Base-by-base conservation (phyloP, 2,329 filamentous ascomycete species). In the Aspergillus bombycis region DNA sequence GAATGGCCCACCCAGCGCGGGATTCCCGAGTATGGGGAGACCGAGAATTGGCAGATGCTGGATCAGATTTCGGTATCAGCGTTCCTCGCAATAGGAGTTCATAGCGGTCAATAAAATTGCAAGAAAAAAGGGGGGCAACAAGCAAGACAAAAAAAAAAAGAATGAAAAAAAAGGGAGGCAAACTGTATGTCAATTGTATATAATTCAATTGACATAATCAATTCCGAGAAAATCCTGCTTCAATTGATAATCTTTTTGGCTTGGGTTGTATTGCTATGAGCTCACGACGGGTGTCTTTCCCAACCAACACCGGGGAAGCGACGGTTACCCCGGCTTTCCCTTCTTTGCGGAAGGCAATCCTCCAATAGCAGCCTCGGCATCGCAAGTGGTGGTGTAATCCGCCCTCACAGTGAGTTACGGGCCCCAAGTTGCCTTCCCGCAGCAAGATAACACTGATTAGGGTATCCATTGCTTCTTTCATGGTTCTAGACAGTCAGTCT, bases 11-110 rank as follows among this genome's bases (percentile, higher is more conserved):
- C 67, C 26, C 26, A 50, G 57, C 60, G 57, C 63, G 68, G 68
- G 63, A 68, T 68, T 58, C 56, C 66, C 68, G 62, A 65, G 63
- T 66, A 64, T 61, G 66, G 68, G 65, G 65, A 53, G 65, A 28
- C 67, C 67, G 66, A 68, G 57, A 55, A 36, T 23, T 55, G 32
- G 52, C 32, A 55, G 34, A 50, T 54, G 58, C 52, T 63, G 64
- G 64, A 50, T 62, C 62, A 58, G 57, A 66, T 57, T 65, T 53
- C 36, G 38, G 23, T 30, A 45, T 54, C 52, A 30, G 21, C n/a
- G 52, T 46, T 58, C 45, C 30, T 41, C 23, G 21, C 48, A 8
- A 54, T 34, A 38, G 50, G 30, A 26, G 56, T 30, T 36, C 48
- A 19, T 43, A 60, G 57, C 60, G 63, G 63, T 62, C 63, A 64